A percentile compares a stretch with the other conserved stretches of the same genome.
These are phyloP conservation scores for Ogataea methylovora DNA, from an alignment of 805 yeast genomes.

Conservation along the genomic window DNA sequence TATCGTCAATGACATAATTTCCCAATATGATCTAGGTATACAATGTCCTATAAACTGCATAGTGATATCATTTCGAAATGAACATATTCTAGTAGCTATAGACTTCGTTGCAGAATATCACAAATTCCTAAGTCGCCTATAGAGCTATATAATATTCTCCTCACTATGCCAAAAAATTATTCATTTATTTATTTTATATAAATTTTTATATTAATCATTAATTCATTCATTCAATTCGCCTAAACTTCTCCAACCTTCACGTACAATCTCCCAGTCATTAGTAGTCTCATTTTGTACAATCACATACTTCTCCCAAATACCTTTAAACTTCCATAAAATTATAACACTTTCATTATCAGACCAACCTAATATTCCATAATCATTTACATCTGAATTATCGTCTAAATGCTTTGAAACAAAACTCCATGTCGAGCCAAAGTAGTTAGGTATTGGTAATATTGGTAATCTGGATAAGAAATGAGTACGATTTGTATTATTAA, in stretches of 20 bases:
- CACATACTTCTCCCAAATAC: slow-evolving; percentile 82
- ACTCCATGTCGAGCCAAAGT: slow-evolving; percentile 84
- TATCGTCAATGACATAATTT: not conserved
- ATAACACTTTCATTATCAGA: slow-evolving; percentile 65
- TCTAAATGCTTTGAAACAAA: slow-evolving; percentile 62
- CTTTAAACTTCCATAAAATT: slow-evolving; percentile 65
- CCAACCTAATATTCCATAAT: slow-evolving; percentile 61
- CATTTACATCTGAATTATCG: slow-evolving; percentile 22
- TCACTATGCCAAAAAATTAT: not conserved
- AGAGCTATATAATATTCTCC: no score
- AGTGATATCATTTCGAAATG: not conserved
- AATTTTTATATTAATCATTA: not conserved
- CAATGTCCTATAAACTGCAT: not conserved
- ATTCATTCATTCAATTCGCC: slow-evolving; percentile 25
- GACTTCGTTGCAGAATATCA: not conserved
- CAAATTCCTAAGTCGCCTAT: not conserved
- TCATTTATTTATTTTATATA: not conserved
- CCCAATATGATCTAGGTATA: not conserved
- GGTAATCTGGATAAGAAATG: slow-evolving; percentile 63
- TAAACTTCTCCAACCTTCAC: slow-evolving; percentile 67
- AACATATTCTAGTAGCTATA: not conserved
- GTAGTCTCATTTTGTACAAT: slow-evolving; percentile 40
- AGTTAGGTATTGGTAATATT: slow-evolving; percentile 44
- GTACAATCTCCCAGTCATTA: slow-evolving; percentile 49
- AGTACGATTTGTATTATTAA: slow-evolving; percentile 34